Conservation (phyloP, 495 filamentous ascomycete species). For the Aspergillus steynii region DNA sequence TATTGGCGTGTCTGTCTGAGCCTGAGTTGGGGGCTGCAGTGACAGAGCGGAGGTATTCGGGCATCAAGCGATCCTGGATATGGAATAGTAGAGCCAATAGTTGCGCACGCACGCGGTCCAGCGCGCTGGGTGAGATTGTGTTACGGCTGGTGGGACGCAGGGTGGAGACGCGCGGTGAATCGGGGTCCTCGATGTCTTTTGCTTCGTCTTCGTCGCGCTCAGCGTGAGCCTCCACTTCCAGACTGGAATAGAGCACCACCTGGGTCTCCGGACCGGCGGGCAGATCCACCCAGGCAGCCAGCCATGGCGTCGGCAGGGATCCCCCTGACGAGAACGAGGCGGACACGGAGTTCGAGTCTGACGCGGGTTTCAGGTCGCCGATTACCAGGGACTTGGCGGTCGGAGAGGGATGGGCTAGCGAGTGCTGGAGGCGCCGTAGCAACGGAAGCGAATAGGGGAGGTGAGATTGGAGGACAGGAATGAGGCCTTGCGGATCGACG, state of each 20-base stretch:
- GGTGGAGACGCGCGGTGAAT: conserved; percentile 3
- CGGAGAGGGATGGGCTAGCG: conserved; percentile 32
- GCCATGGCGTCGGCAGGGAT: conserved; percentile 28
- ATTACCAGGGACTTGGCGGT: conserved; percentile 41
- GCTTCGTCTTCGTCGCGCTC: background rate
- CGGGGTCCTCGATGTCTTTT: background rate
- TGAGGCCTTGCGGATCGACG: conserved; percentile 28
- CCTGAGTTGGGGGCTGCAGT: background rate
- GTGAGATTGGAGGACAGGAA: conserved; percentile 46
- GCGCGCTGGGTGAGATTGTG: conserved; percentile 1
- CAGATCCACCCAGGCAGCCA: conserved; percentile 60
- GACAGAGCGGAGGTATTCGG: conserved; percentile 25
- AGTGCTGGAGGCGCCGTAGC: conserved; percentile 59
- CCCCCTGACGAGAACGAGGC: conserved; percentile 32
- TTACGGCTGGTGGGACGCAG: conserved; percentile 5
- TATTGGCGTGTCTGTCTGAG: background rate
- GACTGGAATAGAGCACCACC: conserved; percentile 57
- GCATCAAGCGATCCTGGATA: conserved; percentile 27
- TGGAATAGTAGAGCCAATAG: conserved; percentile 30
- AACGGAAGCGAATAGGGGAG: conserved; percentile 58
- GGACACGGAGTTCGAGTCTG: background rate
- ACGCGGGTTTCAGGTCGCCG: background rate
- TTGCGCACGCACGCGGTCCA: conserved; percentile 27
- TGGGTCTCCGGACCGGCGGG: conserved; percentile 59
- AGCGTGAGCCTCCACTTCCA: conserved; percentile 36